Conservation (phyloP, 352 stramenopile genomes). For the Pythium volutum region DNA sequence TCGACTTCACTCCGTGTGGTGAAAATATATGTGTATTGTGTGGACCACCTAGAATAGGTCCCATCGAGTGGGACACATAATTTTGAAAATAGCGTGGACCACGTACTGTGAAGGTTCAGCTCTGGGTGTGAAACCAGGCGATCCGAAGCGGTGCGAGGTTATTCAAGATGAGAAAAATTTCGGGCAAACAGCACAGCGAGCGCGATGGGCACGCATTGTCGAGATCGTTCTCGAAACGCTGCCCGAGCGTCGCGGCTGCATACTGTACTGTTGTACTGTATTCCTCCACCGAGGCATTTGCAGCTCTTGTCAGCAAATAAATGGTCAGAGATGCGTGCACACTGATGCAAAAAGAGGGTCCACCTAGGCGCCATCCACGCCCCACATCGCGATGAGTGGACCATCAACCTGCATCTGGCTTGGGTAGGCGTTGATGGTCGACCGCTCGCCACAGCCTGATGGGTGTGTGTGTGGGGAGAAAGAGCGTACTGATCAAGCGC, state of each 20-base stretch:
- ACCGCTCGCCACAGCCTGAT: neutral
- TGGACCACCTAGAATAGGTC: neutral
- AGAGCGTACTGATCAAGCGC: neutral
- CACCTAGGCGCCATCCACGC: too few relatives aligned
- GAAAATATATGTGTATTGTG: neutral
- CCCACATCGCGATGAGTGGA: neutral
- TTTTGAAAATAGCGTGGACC: neutral
- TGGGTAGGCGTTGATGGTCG: neutral
- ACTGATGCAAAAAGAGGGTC: too few relatives aligned
- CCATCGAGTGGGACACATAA: neutral
- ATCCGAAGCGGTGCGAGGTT: too few relatives aligned
- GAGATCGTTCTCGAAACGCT: neutral
- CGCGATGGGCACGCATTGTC: neutral
- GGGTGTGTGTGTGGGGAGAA: neutral
- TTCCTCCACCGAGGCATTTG: too few relatives aligned
- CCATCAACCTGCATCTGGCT: neutral
- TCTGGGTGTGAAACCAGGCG: neutral
- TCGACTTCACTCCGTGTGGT: neutral
- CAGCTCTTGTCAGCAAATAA: too few relatives aligned
- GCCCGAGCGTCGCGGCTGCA: neutral
- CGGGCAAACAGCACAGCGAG: neutral
- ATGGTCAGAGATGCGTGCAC: too few relatives aligned
- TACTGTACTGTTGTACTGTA: too few relatives aligned
- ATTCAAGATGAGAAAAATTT: conserved; percentile 5
- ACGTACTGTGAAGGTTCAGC: neutral